Conservation (phyloP, 2,329 filamentous ascomycete genomes). For the Geosmithia putterillii region DNA sequence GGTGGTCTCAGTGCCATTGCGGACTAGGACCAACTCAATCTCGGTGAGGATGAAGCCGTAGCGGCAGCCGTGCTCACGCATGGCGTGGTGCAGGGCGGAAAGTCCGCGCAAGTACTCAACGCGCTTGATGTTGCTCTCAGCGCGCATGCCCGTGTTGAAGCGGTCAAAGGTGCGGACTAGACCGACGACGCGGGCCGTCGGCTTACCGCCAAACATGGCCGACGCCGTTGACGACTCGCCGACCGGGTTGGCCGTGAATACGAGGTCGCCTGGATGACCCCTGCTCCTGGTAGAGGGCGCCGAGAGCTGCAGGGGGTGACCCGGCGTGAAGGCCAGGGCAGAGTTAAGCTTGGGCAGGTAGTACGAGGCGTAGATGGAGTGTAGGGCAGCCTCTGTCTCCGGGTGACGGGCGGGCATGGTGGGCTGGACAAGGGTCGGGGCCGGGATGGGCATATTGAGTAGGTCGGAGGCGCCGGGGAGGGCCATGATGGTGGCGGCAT, state of each 20-base stretch:
- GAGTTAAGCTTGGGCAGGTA: constrained; percentile 83
- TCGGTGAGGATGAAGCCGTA: constrained; percentile 97
- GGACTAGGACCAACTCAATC: constrained; percentile 85
- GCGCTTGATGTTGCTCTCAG: constrained; percentile 70
- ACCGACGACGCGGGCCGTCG: constrained; percentile 53
- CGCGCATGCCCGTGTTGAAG: constrained; percentile 92
- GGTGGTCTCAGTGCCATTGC: constrained; percentile 57
- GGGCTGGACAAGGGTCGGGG: constrained; percentile 47
- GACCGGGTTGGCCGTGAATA: constrained; percentile 53
- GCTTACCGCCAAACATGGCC: constrained; percentile 35
- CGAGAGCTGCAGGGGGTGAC: constrained; percentile 33
- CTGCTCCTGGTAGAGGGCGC: constrained; percentile 22
- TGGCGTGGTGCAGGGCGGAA: constrained; percentile 74
- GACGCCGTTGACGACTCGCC: constrained; percentile 44
- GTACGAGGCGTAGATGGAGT: constrained; percentile 62
- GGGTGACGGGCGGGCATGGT: constrained; percentile 50
- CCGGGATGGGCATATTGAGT: constrained; percentile 56
- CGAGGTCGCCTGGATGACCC: constrained; percentile 29
- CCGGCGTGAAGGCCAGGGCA: constrained; percentile 65
- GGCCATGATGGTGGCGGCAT: constrained; percentile 53
- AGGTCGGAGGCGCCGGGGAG: constrained; percentile 63
- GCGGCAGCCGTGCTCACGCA: constrained; percentile 86
- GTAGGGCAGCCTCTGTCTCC: constrained; percentile 66
- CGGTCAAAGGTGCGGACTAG: constrained; percentile 86
- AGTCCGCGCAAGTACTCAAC: constrained; percentile 84